phyloP scores from a whole-genome alignment of 169 alveolate species.

The Cryptosporidium andersoni region DNA sequence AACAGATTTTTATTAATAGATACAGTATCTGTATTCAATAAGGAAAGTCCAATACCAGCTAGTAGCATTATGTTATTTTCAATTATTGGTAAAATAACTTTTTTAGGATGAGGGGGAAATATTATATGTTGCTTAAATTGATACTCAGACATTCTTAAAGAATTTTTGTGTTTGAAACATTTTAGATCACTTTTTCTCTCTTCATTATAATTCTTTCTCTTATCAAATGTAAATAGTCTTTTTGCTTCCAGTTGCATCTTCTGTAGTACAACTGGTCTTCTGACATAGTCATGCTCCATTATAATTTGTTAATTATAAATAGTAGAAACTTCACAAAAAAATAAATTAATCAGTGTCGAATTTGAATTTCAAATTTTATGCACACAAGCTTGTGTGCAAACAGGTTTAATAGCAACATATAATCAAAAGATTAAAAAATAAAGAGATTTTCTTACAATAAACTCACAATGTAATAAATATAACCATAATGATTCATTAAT shows the following conservation, averaged over 20 bases:
- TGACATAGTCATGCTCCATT: slow-evolving; percentile 1
- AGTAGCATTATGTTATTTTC: slow-evolving; percentile 44
- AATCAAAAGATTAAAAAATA: too few species aligned
- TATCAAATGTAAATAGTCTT: slow-evolving; percentile 33
- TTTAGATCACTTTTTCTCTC: slow-evolving; percentile 23
- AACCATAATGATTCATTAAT: too few species aligned
- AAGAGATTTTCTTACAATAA: too few species aligned
- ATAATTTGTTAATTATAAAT: not conserved
- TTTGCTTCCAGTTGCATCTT: slow-evolving; percentile 58
- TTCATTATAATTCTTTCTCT: slow-evolving; percentile 29
- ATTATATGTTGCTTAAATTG: not conserved
- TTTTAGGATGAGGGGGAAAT: slow-evolving; percentile 61
- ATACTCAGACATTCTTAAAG: slow-evolving; percentile 13
- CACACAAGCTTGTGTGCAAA: not conserved
- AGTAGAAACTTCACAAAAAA: not conserved
- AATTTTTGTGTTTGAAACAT: slow-evolving; percentile 4
- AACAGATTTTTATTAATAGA: slow-evolving; percentile 37
- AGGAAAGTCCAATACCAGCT: slow-evolving; percentile 32
- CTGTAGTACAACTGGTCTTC: slow-evolving; percentile 43
- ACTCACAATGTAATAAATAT: too few species aligned
- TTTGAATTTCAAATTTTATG: not conserved
- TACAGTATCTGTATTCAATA: slow-evolving; percentile 21
- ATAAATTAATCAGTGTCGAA: not conserved
- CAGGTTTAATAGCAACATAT: not conserved
- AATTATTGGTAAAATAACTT: slow-evolving; percentile 37